phyloP scores from a whole-genome alignment of 768 basidiomycete genomes.

The Rhodotorula graminis region DNA sequence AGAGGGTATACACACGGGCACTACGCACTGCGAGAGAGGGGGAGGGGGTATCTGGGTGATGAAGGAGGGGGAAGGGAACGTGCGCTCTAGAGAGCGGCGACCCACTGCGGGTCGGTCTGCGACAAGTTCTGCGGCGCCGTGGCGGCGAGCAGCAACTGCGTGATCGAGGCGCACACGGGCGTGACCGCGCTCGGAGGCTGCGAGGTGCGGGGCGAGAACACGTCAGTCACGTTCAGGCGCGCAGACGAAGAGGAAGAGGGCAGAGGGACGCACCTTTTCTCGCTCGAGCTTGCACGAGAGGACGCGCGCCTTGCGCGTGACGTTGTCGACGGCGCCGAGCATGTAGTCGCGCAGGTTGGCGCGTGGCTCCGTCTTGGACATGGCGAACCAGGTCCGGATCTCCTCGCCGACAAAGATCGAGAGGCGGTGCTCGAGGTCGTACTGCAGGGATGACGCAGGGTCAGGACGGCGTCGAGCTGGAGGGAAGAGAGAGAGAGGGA shows the following conservation, averaged over 20 bases:
- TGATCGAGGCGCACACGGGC: slow-evolving; percentile 64
- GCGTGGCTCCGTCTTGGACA: slow-evolving; percentile 57
- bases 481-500: neutral
- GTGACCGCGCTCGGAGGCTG: slow-evolving; percentile 46
- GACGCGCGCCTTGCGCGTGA: slow-evolving; percentile 73
- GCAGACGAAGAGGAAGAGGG: slow-evolving; percentile 36
- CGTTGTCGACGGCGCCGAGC: slow-evolving; percentile 60
- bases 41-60: too few species aligned
- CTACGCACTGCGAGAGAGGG: too few species aligned
- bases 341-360: slow-evolving; percentile 48
- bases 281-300: slow-evolving; percentile 83
- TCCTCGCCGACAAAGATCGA: slow-evolving; percentile 91
- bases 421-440: slow-evolving; percentile 85
- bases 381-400: slow-evolving; percentile 67
- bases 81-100: slow-evolving; percentile 61
- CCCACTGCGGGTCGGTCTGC: slow-evolving; percentile 77
- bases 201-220: neutral
- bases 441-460: slow-evolving; percentile 51
- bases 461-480: neutral
- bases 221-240: slow-evolving; percentile 22
- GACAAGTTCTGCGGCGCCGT: slow-evolving; percentile 79
- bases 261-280: slow-evolving; percentile 58
- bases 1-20: too few species aligned
- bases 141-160: slow-evolving; percentile 74
- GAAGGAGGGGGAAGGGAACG: too few species aligned